These are phyloP conservation scores for Kodamaea arcana DNA, from an alignment of 1,139 yeast species.

Conservation along the genomic window DNA sequence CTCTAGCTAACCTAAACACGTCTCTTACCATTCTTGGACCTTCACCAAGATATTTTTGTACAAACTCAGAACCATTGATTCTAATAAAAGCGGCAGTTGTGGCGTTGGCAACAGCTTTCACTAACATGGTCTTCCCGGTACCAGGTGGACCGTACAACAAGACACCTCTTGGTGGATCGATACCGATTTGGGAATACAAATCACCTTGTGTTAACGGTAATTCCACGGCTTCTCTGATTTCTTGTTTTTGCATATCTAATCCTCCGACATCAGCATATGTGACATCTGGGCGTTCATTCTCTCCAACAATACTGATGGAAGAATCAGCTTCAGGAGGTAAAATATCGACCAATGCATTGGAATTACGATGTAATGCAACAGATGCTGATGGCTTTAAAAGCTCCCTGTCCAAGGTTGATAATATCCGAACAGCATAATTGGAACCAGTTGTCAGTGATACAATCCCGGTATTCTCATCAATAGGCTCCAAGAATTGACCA, in stretches of 20 bases:
- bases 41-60: conserved; percentile 96
- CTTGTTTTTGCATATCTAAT: conserved; percentile 98
- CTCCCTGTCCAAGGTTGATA: conserved; percentile 93
- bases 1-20: conserved; percentile 94
- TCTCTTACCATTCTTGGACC: conserved; percentile 99
- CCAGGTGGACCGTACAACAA: conserved; percentile 98
- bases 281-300: conserved; percentile 88
- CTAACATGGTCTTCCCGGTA: conserved; percentile 98
- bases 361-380: conserved; percentile 96
- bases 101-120: conserved; percentile 96
- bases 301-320: conserved; percentile 89
- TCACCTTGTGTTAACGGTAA: conserved; percentile 95
- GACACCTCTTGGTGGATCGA: conserved; percentile 98
- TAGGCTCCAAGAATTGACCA: conserved; percentile 97
- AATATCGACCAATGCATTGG: conserved; percentile 94
- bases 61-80: conserved; percentile 97
- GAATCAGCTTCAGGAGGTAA: conserved; percentile 99
- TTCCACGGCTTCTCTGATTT: conserved; percentile 97
- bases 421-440: conserved; percentile 89
- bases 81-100: conserved; percentile 95
- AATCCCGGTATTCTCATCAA: conserved; percentile 94
- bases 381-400: conserved; percentile 90
- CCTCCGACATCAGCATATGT: conserved; percentile 97
- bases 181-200: conserved; percentile 94
- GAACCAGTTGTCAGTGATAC: conserved; percentile 98